These are phyloP conservation scores for Mucor racemosus DNA, from an alignment of 371 early-diverging fungal species.

Conservation along the genomic window DNA sequence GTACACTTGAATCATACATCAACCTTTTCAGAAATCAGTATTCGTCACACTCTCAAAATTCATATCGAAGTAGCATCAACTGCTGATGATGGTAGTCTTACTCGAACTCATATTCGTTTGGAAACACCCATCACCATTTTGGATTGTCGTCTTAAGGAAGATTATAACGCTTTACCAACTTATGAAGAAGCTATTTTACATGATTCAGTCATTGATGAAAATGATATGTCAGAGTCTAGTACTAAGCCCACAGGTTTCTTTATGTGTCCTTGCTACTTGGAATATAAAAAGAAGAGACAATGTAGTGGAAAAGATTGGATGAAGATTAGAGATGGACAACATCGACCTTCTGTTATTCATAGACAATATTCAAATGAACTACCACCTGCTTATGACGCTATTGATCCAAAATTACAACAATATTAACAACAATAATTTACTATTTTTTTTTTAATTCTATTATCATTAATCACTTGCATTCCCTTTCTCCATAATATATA, in stretches of 20 bases:
- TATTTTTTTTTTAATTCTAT: no score
- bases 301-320: constrained; percentile 31
- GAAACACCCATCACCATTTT: constrained; percentile 54
- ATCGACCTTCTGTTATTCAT: not conserved
- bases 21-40: constrained; percentile 34
- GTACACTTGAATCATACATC: constrained; percentile 36
- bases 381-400: not conserved
- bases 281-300: constrained; percentile 29
- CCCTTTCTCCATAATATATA: no score
- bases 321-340: constrained; percentile 14
- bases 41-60: constrained; percentile 34
- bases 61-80: constrained; percentile 25
- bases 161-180: constrained; percentile 44
- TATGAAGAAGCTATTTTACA: constrained; percentile 34
- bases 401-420: not conserved
- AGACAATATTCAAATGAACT: not conserved
- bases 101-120: constrained; percentile 31
- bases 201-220: constrained; percentile 16
- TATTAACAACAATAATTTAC: not conserved
- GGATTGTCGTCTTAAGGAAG: constrained; percentile 53
- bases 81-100: not conserved
- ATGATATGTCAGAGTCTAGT: not conserved
- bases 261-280: constrained; percentile 36
- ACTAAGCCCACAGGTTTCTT: constrained; percentile 24
- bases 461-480: no score